These are phyloP conservation scores for Pseudocercospora fuligena DNA, from an alignment of 2,329 filamentous ascomycete genomes.

Conservation along the genomic window DNA sequence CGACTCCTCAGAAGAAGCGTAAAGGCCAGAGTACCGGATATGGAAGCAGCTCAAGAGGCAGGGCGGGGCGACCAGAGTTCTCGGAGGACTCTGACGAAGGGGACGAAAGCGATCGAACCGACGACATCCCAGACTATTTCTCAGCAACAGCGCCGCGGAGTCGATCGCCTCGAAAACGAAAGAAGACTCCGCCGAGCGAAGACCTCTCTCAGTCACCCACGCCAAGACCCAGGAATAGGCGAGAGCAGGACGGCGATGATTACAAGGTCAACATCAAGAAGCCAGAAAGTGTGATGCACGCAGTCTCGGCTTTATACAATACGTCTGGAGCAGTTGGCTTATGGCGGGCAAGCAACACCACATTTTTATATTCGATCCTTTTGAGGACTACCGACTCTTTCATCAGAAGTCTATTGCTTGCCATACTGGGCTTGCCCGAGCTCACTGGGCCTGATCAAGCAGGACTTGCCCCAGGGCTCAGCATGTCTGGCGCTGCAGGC, in stretches of 20 bases:
- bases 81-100: constrained; percentile 33
- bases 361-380: constrained; percentile 87
- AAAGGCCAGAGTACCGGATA: constrained; percentile 15
- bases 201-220: constrained; percentile 36
- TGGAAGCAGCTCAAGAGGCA: constrained; percentile 19
- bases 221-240: constrained; percentile 34
- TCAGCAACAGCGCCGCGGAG: constrained; percentile 67
- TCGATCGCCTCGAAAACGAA: constrained; percentile 51
- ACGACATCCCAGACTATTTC: constrained; percentile 76
- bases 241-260: constrained; percentile 29
- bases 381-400: constrained; percentile 89
- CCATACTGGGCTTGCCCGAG: constrained; percentile 88
- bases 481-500: constrained; percentile 43
- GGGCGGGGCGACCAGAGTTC: constrained; percentile 25
- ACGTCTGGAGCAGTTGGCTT: constrained; percentile 89
- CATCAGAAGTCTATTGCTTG: constrained; percentile 86
- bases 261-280: constrained; percentile 73
- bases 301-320: constrained; percentile 84
- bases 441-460: constrained; percentile 78
- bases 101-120: constrained; percentile 43
- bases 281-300: constrained; percentile 81
- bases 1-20: constrained; percentile 39
- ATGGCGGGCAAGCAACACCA: constrained; percentile 92
- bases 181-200: constrained; percentile 35
- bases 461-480: constrained; percentile 59